Evolutionary conservation across 768 basidiomycete species (phyloP), one percentile per base, ranked within the genome.

Genomic region (Boletus pseudo-olivaceus): DNA sequence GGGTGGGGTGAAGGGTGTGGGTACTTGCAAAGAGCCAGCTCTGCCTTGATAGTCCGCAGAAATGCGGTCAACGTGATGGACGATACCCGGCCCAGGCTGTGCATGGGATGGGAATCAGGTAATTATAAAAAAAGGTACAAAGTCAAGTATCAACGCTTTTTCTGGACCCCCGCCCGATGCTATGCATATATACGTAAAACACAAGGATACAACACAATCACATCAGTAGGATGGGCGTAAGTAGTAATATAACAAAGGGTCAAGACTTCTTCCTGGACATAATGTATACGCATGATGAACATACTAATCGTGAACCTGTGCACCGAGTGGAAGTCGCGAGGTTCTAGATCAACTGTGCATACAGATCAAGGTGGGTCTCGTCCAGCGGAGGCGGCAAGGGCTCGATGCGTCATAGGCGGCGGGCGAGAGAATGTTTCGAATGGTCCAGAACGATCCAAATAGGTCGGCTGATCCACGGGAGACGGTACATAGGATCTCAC

Each of bases 401-500:
- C 39, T 37, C 53, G 48, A 47, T 57, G 54, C 1, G 48, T 59
- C 49, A 51, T 51, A 15, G 70, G 65, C 11, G 74, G 74, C 5
- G 74, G 74, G 11, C 74, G 71, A 32, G 74, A 75, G 48, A 75
- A 75, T 14, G 69, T 75, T 29, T 68, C 67, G 48, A 66, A 73
- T 47, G 58, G 62, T 47, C 61, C 60, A 37, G 61, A 50, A 29
- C 35, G 58, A 17, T 59, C 51, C 45, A 20, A 32, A 34, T 60
- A 60, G 27, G 51, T 48, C 9, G 42, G 47, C 17, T 27, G 53
- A 43, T 67, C 56, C 51, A 62, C 54, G n/a, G 71, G 55, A 49
- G 70, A 66, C 37, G 72, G 75, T 51, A 84, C 76, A 60, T 82
- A 89, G 41, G 84, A 77, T 61, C 75, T 78, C 52, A 88, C 87